Base-by-base conservation (phyloP, 345 rosid species). In the Cardamine chenopodiifolia region DNA sequence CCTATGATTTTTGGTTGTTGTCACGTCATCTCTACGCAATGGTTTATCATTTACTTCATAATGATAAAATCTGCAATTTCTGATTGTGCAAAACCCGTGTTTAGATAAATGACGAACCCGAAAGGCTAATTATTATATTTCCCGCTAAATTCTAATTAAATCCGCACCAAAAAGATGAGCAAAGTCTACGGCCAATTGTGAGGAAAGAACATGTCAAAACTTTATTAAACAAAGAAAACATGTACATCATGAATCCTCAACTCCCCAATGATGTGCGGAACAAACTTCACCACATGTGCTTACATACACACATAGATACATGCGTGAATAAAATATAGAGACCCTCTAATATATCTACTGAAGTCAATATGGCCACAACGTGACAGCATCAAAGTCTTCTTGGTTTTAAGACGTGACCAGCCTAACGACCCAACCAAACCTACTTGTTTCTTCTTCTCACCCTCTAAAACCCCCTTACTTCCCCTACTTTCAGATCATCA, bases 201-300 rank as follows among this genome's bases (percentile, higher is more conserved):
- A 75, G 32, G 74, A 61, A 31, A 42, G 79, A 54, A 69, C 17
- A 76, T 12, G 70, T 69, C 75, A 35, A 35, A 37, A 32, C 26
- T 12, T 28, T 9, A 50, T 29, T 29, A 11, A 29, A 44, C 25
- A 54, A 45, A 34, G n/a, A 69, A 69, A 62, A 76, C 80, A 76
- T 76, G 80, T 47, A 61, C 80, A 76, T 76, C 80, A 76, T 76
- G 70, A 76, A 76, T 31, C 79, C 79, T 70, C 75, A 69, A 69
- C 79, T 54, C 42, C 70, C 14, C 63, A 61, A 75, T 44, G 14
- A 68, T 68, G 79, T 13, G 70, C 64, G 9, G 63, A 54, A 52
- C 80, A 44, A 69, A 62, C 69, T 62, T 76, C 59, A 60, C 47
- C 44, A 50, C 79, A 76, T 76, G 70, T 62, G 74, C 74, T 67